Evolutionary conservation across 2,329 filamentous ascomycete genomes (phyloP), one percentile per base, ranked within the genome.

Genomic region (Coccinonectria pachysandricola): DNA sequence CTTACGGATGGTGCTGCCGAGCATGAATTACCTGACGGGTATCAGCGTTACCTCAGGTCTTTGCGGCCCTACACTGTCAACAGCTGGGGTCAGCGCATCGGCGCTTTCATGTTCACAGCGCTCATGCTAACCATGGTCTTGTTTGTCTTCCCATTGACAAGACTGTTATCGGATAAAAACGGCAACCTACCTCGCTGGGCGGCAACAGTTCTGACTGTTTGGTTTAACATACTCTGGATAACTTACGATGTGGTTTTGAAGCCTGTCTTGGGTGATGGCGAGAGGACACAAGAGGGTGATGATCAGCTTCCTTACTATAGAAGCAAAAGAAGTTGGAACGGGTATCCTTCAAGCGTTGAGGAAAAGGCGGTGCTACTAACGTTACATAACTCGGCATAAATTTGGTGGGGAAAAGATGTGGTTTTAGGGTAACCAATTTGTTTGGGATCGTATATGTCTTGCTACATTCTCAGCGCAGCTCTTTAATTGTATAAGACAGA

Each of bases 251-350:
- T 15, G 2, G 48, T 62, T 3, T 50, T 63, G 39, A 77, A 73
- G 51, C 59, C 55, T 1, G 20, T 78, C 0, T 95, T 92, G 62
- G 88, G 88, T 1, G 82, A 96, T 48, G 91, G 91, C 0, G 88
- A 96, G 63, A 71, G 68, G 43, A 77, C 73, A 4, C 37, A 53
- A 16, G 50, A 51, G 16, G 36, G n/a, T n/a, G n/a, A n/a, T n/a
- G n/a, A n/a, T n/a, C n/a, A n/a, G n/a, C n/a, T n/a, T n/a, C n/a
- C n/a, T n/a, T n/a, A n/a, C n/a, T n/a, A n/a, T n/a, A n/a, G n/a
- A n/a, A n/a, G n/a, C n/a, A n/a, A n/a, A n/a, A n/a, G n/a, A n/a
- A n/a, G n/a, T n/a, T n/a, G n/a, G n/a, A n/a, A n/a, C n/a, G n/a
- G n/a, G n/a, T n/a, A n/a, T n/a, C n/a, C n/a, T n/a, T n/a, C n/a